Percentiles rank a stretch among this genome's conserved stretches.
phyloP scores from a whole-genome alignment of 768 basidiomycete genomes.

The Termitomyces sp. region DNA sequence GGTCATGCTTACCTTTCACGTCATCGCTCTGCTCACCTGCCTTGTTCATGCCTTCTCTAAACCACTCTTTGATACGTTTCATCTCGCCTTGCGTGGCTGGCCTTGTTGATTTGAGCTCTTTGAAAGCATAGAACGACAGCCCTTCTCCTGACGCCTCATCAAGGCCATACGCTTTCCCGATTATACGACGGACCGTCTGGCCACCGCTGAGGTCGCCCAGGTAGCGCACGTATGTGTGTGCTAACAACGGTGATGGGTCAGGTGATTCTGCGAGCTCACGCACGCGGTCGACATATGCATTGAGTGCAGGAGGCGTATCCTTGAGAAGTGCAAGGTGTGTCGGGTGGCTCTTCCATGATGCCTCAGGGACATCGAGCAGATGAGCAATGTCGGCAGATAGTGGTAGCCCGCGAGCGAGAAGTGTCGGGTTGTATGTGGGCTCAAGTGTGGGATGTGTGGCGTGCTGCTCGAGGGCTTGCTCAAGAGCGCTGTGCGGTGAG shows the following conservation, averaged over 20 bases:
- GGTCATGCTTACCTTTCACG: conserved; percentile 33
- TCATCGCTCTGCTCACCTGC: conserved; percentile 36
- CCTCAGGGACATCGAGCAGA: conserved; percentile 46
- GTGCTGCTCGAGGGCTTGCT: conserved; percentile 53
- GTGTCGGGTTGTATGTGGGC: conserved; percentile 64
- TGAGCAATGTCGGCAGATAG: conserved; percentile 65
- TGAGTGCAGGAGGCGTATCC: conserved; percentile 42
- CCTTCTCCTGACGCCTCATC: conserved; percentile 48
- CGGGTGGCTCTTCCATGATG: conserved; percentile 52
- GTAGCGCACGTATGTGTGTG: conserved; percentile 81
- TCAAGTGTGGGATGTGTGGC: conserved; percentile 56
- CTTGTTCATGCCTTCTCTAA: conserved; percentile 47
- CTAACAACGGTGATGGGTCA: conserved; percentile 53
- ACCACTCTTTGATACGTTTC: conserved; percentile 73
- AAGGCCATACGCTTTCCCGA: conserved; percentile 66
- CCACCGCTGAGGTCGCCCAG: conserved; percentile 79
- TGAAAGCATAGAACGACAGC: conserved; percentile 64
- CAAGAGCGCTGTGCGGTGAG: conserved; percentile 39
- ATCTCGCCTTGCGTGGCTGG: conserved; percentile 51
- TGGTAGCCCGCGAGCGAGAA: conserved; percentile 55
- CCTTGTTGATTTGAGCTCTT: conserved; percentile 43
- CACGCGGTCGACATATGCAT: conserved; percentile 51
- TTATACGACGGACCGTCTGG: conserved; percentile 55
- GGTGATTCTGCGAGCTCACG: conserved; percentile 35
- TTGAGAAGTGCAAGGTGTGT: conserved; percentile 41